Base-by-base conservation (phyloP, 1,284 basidiomycete species). In the Caloboletus inedulis region DNA sequence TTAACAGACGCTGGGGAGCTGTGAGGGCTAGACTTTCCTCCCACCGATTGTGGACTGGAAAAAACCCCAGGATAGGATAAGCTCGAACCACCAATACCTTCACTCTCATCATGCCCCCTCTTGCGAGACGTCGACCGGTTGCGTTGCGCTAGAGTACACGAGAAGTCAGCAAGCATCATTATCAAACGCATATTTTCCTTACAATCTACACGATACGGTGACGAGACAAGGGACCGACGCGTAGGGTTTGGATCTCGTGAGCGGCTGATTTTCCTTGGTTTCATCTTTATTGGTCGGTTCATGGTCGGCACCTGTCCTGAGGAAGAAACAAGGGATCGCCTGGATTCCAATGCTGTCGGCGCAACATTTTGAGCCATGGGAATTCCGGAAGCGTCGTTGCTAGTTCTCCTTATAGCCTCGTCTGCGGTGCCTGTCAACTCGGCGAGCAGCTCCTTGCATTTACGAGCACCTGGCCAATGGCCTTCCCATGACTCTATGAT, bases 401-500 rank as follows among this genome's bases (percentile, higher is more conserved):
- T 58, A 25, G 65, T 64, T 57, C 76, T 73, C 23, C 69, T 69
- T 45, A 88, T 82, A 37, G 85, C 87, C 50, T 87, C 84, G 43
- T 71, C 79, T 3, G 87, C 84, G 6, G 85, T 90, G 43, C 71
- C 81, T 29, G 80, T 78, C 47, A 90, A 73, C 57, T 90, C 88
- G 42, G 77, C 72, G 43, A 90, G 77, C 25, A 90, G 69, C 59
- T 91, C 87, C 68, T 85, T 91, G 74, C 91, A 89, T 71, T 94
- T 93, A 42, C 82, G 79, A 52, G 89, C 89, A 19, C 91, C 91
- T 18, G 91, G 91, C 92, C 92, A 94, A 47, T 84, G 80, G 2
- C 89, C 89, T 70, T 93, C 91, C 80, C 91, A 89, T 4, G 84
- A 82, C 63, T 85, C 85, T 49, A 94, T 74, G 16, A 89, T 85